Conservation (phyloP, 2,329 filamentous ascomycete genomes). For the Colletotrichum sidae region DNA sequence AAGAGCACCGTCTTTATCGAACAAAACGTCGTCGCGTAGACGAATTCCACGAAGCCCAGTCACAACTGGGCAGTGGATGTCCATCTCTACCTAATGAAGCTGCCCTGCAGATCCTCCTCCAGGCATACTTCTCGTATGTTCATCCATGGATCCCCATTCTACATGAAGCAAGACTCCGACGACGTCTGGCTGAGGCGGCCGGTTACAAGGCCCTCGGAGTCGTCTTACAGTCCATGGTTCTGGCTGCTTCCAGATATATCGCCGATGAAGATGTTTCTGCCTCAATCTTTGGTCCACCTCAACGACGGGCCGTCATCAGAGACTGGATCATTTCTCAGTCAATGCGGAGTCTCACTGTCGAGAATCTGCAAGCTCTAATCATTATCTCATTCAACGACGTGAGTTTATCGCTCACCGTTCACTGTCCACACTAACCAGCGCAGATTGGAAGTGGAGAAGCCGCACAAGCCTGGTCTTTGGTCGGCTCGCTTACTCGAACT, state of each 20-base stretch:
- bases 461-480: conserved; percentile 44
- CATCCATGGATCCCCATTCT: conserved; percentile 55
- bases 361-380: conserved; percentile 50
- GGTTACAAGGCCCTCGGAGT: conserved; percentile 43
- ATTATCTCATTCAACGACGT: conserved; percentile 52
- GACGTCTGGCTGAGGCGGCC: conserved; percentile 39
- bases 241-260: conserved; percentile 43
- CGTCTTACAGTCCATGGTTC: conserved; percentile 50
- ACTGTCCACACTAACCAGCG: conserved; percentile 18
- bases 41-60: background rate
- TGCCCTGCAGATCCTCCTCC: conserved; percentile 42
- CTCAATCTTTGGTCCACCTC: conserved; percentile 13
- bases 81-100: conserved; percentile 27
- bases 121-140: conserved; percentile 49
- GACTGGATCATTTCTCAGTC: conserved; percentile 44
- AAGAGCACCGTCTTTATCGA: background rate
- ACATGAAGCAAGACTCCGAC: conserved; percentile 46
- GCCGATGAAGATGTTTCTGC: conserved; percentile 40
- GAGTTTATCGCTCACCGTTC: conserved; percentile 40
- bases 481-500: conserved; percentile 45
- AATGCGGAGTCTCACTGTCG: conserved; percentile 48
- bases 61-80: background rate
- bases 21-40: conserved; percentile 3
- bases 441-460: conserved; percentile 46
- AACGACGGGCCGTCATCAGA: conserved; percentile 11